phyloP scores from a whole-genome alignment of 2,329 filamentous ascomycete genomes.

The Fusarium sp. region DNA sequence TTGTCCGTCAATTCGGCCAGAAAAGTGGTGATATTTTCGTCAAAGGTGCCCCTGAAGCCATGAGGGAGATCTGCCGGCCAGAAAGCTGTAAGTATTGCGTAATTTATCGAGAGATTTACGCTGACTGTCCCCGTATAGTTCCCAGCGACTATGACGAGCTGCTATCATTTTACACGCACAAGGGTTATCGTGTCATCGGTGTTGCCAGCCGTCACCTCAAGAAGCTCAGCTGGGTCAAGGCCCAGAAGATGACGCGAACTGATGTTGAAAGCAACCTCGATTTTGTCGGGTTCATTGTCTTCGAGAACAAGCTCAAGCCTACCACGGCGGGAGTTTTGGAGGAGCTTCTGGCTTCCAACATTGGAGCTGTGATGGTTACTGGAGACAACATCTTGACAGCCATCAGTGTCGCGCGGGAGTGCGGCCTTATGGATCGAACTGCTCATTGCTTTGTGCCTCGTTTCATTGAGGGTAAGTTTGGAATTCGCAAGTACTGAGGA shows the following conservation, averaged over 20 bases:
- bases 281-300: conserved; percentile 96
- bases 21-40: conserved; percentile 90
- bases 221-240: conserved; percentile 92
- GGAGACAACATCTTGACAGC: conserved; percentile 98
- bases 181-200: conserved; percentile 95
- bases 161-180: conserved; percentile 90
- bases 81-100: conserved; percentile 74
- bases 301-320: conserved; percentile 97
- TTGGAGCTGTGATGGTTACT: conserved; percentile 94
- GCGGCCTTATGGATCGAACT: conserved; percentile 81
- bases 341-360: conserved; percentile 85
- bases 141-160: conserved; percentile 91
- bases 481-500: neutral
- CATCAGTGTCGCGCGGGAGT: conserved; percentile 94
- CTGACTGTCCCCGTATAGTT: conserved; percentile 59
- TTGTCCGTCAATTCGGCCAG: conserved; percentile 89
- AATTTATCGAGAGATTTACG: neutral
- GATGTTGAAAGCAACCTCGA: conserved; percentile 87
- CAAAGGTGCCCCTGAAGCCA: conserved; percentile 96
- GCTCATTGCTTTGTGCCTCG: conserved; percentile 94
- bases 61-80: conserved; percentile 89
- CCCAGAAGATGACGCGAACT: conserved; percentile 90
- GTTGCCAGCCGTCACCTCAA: conserved; percentile 90
- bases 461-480: conserved; percentile 75
- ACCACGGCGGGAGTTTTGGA: conserved; percentile 84